A percentile compares a stretch with the other conserved stretches of the same genome.
These are phyloP conservation scores for Euphorbia tirucalli DNA, from an alignment of 345 rosid genomes.

Conservation along the genomic window DNA sequence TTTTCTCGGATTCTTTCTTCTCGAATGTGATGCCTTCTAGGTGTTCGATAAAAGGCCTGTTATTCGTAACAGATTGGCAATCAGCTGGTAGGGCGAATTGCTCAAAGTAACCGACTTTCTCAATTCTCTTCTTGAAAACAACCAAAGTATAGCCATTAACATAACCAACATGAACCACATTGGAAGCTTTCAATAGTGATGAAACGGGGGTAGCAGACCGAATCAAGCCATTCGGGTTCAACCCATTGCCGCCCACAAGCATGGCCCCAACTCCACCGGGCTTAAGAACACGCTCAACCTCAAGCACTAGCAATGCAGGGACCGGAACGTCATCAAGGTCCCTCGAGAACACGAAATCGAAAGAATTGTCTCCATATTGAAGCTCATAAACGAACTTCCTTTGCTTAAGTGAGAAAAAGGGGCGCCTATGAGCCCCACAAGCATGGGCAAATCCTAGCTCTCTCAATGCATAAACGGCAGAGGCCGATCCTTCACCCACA, in stretches of 20 bases:
- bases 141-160: constrained; percentile 57
- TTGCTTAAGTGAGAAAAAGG: constrained; percentile 58
- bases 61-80: constrained; percentile 51
- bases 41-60: constrained; percentile 39
- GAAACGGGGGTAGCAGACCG: constrained; percentile 77
- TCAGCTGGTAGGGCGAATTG: constrained; percentile 52
- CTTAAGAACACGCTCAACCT: constrained; percentile 73
- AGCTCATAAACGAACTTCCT: constrained; percentile 57
- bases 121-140: constrained; percentile 57
- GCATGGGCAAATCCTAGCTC: constrained; percentile 54
- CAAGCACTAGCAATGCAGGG: constrained; percentile 77
- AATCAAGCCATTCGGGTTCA: constrained; percentile 53
- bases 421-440: constrained; percentile 44
- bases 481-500: constrained; percentile 65
- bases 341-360: constrained; percentile 68
- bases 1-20: constrained; percentile 11
- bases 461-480: constrained; percentile 52
- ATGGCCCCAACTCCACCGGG: constrained; percentile 84
- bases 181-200: constrained; percentile 60
- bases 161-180: constrained; percentile 60
- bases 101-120: constrained; percentile 38
- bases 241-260: constrained; percentile 50
- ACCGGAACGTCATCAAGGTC: constrained; percentile 57
- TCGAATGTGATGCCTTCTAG: constrained; percentile 49
- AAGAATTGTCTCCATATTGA: constrained; percentile 56